Evolutionary conservation across 163 green algal species (phyloP).

Genomic region (Prototheca wickerhamii): DNA sequence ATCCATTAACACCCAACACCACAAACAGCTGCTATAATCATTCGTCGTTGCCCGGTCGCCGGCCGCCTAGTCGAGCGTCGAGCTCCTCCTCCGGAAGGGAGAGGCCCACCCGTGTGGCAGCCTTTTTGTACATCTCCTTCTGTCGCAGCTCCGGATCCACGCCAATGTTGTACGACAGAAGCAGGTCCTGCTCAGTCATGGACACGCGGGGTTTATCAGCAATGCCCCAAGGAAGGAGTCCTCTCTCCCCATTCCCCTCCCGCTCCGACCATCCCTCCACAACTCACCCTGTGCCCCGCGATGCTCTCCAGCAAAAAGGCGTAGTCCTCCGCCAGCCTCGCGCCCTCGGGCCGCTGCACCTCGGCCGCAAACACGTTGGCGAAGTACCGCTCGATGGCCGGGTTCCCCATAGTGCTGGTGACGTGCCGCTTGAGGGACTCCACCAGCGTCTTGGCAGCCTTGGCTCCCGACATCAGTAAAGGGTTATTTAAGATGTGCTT

Average conservation of each 20-base stretch:
- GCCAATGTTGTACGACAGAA: conserved; percentile 50
- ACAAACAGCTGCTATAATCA: neutral
- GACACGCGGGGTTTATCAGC: neutral
- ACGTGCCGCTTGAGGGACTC: conserved; percentile 23
- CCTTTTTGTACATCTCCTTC: conserved; percentile 29
- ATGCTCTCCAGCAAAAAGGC: conserved; percentile 27
- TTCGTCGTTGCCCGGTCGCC: neutral
- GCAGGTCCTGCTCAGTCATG: conserved; percentile 27
- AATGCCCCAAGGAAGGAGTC: neutral
- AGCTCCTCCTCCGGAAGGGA: conserved; percentile 9
- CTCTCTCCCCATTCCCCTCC: neutral
- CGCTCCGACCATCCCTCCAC: neutral
- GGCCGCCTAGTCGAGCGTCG: too few species aligned
- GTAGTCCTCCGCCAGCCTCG: conserved; percentile 21
- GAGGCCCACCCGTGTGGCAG: conserved; percentile 26
- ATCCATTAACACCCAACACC: too few species aligned
- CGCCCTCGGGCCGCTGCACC: neutral
- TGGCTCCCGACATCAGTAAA: too few species aligned
- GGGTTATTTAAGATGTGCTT: too few species aligned
- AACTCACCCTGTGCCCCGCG: conserved; percentile 21
- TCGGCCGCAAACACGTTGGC: conserved; percentile 7
- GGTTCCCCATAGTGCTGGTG: conserved; percentile 16
- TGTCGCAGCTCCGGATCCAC: conserved; percentile 27
- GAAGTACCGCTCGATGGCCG: conserved; percentile 17
- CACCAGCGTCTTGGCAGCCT: too few species aligned